Evolutionary conservation across 805 yeast species (phyloP), one percentile per base, ranked within the genome.

Genomic region (Pichia ethanolica): DNA sequence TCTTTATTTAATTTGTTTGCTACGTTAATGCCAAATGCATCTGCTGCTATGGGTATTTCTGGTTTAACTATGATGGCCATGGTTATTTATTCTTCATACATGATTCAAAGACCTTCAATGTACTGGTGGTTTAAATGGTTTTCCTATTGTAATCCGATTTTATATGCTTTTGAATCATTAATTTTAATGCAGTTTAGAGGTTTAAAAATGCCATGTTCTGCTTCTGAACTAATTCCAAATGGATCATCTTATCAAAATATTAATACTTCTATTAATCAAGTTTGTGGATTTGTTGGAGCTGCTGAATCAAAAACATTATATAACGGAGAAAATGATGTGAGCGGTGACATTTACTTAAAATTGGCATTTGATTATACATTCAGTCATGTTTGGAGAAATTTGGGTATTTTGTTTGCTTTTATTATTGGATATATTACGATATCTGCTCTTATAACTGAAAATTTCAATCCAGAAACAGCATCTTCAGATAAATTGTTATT

Each of bases 331-430:
- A 50, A 59, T n/a, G 61, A 63, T 49, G 84, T 81, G 35, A 61
- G 62, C 52, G 88, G 87, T 61, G 78, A 74, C 48, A 60, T 61
- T 25, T 82, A 78, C 56, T 48, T 81, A n/a, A 53, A 54, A 5
- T 58, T 58, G 4, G 63, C 80, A 9, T 87, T 65, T 64, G 60
- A 64, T 38, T 88, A 82, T 69, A 26, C 32, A 72, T 76, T 77
- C 63, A 74, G 46, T 65, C 77, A 51, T 78, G 75, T 20, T 61
- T 74, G 96, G 96, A 80, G 95, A 70, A 85, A 88, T 63, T 73
- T 83, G 49, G 96, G 82, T 51, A 72, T 77, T 50, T 48, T 71
- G 50, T 51, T 74, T 56, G 74, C 61, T 7, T 75, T 71, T 56
- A 62, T 69, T 38, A 35, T 73, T 13, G 71, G 74, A 53, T 73